These are phyloP conservation scores for Annulohypoxylon moriforme DNA, from an alignment of 495 filamentous ascomycete genomes.

Conservation along the genomic window DNA sequence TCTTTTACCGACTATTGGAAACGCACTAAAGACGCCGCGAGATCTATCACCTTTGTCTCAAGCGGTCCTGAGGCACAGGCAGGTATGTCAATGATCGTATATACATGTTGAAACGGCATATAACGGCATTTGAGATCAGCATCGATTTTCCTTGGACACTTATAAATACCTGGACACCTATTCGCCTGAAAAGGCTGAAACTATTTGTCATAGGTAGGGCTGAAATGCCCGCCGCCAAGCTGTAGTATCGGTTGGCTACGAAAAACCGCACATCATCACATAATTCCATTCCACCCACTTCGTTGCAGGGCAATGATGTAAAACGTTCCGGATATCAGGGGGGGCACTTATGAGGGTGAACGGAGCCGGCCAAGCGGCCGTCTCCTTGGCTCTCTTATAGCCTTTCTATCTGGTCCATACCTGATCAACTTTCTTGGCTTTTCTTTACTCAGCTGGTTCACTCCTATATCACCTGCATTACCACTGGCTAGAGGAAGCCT, in stretches of 20 bases:
- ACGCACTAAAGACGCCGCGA: conserved; percentile 47
- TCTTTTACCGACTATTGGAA: conserved; percentile 55
- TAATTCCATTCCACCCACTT: neutral
- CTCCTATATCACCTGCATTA: neutral
- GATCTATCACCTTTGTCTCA: conserved; percentile 52
- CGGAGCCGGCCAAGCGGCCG: neutral
- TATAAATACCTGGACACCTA: neutral
- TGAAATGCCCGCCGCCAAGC: conserved; percentile 26
- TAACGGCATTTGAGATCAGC: conserved; percentile 6
- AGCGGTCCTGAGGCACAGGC: conserved; percentile 37
- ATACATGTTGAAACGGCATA: neutral
- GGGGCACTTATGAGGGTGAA: neutral
- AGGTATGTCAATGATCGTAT: conserved; percentile 36
- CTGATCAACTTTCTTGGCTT: neutral
- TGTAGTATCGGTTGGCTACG: conserved; percentile 25
- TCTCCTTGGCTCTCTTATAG: neutral
- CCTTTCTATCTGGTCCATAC: neutral
- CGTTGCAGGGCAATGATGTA: conserved; percentile 11
- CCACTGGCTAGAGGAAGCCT: neutral
- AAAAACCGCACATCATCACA: conserved; percentile 12
- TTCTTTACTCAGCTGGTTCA: neutral
- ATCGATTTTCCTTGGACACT: neutral
- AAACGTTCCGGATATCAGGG: neutral
- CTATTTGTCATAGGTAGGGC: conserved; percentile 40
- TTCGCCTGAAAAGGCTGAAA: conserved; percentile 21